phyloP scores from a whole-genome alignment of 139 green algal genomes.

The Yamagishiella unicocca region DNA sequence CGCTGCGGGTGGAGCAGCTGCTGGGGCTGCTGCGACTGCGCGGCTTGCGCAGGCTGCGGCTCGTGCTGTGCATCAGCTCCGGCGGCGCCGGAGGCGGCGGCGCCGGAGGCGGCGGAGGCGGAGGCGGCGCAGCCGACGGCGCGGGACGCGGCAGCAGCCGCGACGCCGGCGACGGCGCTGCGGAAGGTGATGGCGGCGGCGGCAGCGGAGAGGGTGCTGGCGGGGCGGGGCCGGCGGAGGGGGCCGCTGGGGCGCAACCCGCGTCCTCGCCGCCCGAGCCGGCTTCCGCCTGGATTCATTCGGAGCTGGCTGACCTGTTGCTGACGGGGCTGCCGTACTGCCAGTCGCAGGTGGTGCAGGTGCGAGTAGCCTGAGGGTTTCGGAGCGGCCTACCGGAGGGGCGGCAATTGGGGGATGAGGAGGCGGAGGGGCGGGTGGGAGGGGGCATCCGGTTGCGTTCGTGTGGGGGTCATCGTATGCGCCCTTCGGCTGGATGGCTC shows the following conservation, averaged over 20 bases:
- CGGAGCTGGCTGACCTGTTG: slow-evolving; percentile 10
- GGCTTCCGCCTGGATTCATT: slow-evolving; percentile 14
- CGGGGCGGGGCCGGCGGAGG: background rate
- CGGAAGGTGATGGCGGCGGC: background rate
- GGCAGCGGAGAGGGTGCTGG: background rate
- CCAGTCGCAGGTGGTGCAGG: slow-evolving; percentile 1
- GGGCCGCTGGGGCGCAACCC: background rate
- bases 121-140: background rate
- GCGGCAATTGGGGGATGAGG: too few relatives aligned
- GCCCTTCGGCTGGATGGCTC: too few relatives aligned
- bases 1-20: background rate
- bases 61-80: slow-evolving; percentile 1
- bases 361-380: too few relatives aligned
- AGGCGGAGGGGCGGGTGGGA: too few relatives aligned
- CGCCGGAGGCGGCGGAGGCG: background rate
- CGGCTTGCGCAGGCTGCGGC: slow-evolving; percentile 7
- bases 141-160: background rate
- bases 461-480: too few relatives aligned
- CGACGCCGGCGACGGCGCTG: background rate
- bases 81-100: too few relatives aligned
- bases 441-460: too few relatives aligned
- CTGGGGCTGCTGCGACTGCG: slow-evolving; percentile 8
- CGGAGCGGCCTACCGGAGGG: too few relatives aligned
- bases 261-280: background rate
- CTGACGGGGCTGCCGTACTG: slow-evolving; percentile 26